Evolutionary conservation across 225 moss, liverwort and hornwort genomes (phyloP), one percentile per base, ranked within the genome.

Genomic region (Physcomitrium patens): DNA sequence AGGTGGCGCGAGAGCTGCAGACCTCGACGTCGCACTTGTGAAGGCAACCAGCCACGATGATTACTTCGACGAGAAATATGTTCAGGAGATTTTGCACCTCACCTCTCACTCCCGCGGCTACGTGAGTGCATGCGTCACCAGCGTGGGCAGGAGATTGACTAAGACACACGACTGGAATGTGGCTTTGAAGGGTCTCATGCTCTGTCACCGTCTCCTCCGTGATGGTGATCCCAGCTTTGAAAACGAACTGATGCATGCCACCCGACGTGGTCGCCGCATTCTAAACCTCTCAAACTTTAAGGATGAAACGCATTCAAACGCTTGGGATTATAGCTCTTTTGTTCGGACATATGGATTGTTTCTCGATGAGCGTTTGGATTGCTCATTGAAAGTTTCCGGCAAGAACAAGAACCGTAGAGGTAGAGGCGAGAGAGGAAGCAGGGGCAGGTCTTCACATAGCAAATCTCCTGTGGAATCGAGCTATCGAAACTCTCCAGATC

Each of bases 31-130:
- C 12, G 90, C 87, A 0, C 83, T 99, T 0, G 97, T 99, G 63
- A 99, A 93, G 69, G 93, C 97, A 6, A 94, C 94, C 28, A 95
- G 97, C 72, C 97, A 99, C 74, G 94, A 93, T 24, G 97, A 99
- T 55, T 86, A 68, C 67, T 87, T 92, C 0, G 93, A 95, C 17
- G 94, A 99, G 43, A 91, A 74, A 63, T 84, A 95, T 22, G 87
- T 89, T 16, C 82, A 85, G 28, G 97, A 95, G 57, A 91, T 99
- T 41, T 65, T 99, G 24, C 90, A 93, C 77, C 87, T 90, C 31
- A 84, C 93, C 19, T 80, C 87, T 2, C 86, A 86, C 82, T 94
- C 94, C 43, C 93, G 93, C 3, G 94, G 93, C 3, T 99, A 95
- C 43, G 87, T 90, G 44, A 91, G 84, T 27, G 97, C 94, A 0